Percentiles rank a stretch among this genome's conserved stretches.
phyloP scores from a whole-genome alignment of 306 rosid genomes.

The barrel medic (Medicago truncatula) region DNA sequence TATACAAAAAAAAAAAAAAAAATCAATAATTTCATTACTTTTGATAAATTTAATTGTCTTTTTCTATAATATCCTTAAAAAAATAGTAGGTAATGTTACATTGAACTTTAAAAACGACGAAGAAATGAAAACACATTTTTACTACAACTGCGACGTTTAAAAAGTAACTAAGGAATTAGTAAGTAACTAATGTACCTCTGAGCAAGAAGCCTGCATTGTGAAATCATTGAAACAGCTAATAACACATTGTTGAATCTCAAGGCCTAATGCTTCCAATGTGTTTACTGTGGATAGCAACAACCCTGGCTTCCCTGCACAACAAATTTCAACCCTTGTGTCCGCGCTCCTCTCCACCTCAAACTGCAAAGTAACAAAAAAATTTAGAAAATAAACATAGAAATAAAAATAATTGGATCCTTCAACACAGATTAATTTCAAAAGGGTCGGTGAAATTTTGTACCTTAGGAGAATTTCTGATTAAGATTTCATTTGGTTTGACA shows the following conservation, averaged over 20 bases:
- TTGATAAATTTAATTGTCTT: too few species aligned
- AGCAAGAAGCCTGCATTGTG: constrained; percentile 94
- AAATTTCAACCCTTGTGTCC: constrained; percentile 72
- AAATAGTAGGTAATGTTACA: neutral
- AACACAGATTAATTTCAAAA: neutral
- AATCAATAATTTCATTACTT: too few species aligned
- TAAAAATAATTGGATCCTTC: neutral
- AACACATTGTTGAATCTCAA: constrained; percentile 93
- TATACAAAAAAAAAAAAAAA: too few species aligned
- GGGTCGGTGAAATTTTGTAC: constrained; percentile 41
- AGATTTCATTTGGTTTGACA: constrained; percentile 65
- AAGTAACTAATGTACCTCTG: constrained; percentile 64
- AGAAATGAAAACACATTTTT: neutral
- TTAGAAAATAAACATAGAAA: too few species aligned
- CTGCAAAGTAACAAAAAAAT: constrained; percentile 42
- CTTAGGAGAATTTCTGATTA: constrained; percentile 82
- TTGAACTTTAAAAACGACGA: neutral
- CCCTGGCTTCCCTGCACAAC: constrained; percentile 87
- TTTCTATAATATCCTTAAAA: too few species aligned
- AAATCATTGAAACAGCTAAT: constrained; percentile 91
- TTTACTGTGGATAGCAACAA: constrained; percentile 71
- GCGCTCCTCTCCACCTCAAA: constrained; percentile 79
- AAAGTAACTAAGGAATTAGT: neutral
- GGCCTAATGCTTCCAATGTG: constrained; percentile 85
- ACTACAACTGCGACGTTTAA: too few species aligned